Base-by-base conservation (phyloP, 805 yeast genomes). In the Wickerhamomyces sydowiorum region DNA sequence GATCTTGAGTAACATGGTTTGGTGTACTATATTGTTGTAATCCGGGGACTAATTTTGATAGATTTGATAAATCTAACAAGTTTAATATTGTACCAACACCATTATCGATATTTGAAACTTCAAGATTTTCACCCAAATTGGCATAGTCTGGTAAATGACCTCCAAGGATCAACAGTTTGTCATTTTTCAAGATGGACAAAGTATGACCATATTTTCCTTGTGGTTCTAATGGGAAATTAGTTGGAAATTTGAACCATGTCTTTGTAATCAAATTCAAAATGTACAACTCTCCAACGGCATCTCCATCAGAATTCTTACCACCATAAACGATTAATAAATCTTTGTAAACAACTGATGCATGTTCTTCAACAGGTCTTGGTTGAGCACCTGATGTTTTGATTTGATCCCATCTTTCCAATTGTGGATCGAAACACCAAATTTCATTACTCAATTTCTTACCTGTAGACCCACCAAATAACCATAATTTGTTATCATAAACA, bases 121-220 rank as follows among this genome's bases (percentile, higher is more conserved):
- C 78, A 43, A 75, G 66, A 55, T 78, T 68, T 44, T 70, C 72
- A 21, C 69, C 70, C 22, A 66, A 57, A 36, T 65, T 62, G 7
- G 82, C 80, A 53, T 76, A 80, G 56, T 86, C 91, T 48, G 78
- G 75, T 50, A 80, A 75, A 61, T 88, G 96, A 44, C 99, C 98
- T 35, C 99, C 99, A 86, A 95, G 82, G 14, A 91, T 76, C 12
- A 90, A 58, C 28, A 91, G 56, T 62, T 82, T 86, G 54, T 86
- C 78, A 46, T 76, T 77, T 21, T 71, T 75, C 38, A 82, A 69
- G 42, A 85, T 61, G 1, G 97, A 80, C 64, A 91, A 67, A 7
- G 96, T 79, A 63, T 93, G 99, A 9, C 98, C 98, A 47, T 91
- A 86, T 52, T 97, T 77, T 13, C 93, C 79, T 36, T 90, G 86